These are phyloP conservation scores for Tephrocybe sp. DNA, from an alignment of 768 basidiomycete genomes.

Conservation along the genomic window DNA sequence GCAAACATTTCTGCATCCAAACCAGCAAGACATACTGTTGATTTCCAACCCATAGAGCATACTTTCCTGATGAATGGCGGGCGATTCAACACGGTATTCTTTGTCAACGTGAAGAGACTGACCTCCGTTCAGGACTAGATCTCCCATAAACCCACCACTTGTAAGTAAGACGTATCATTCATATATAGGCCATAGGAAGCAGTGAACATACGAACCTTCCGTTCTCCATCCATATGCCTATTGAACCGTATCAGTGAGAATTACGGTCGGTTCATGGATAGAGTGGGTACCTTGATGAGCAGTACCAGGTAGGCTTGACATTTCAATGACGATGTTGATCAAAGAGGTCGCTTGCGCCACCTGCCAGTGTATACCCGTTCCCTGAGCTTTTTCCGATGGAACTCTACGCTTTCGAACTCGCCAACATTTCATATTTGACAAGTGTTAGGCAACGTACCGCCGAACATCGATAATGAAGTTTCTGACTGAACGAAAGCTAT, in stretches of 20 bases:
- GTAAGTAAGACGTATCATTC: not conserved
- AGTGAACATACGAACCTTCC: too few species aligned
- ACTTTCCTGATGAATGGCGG: too few species aligned
- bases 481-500: slow-evolving; percentile 68
- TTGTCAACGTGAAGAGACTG: too few species aligned
- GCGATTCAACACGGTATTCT: too few species aligned
- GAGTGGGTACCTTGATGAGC: slow-evolving; percentile 59
- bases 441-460: slow-evolving; percentile 28
- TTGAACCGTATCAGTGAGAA: not conserved
- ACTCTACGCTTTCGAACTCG: slow-evolving; percentile 30
- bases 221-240: slow-evolving; percentile 69
- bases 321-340: slow-evolving; percentile 64
- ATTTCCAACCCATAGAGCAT: slow-evolving; percentile 74
- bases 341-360: slow-evolving; percentile 43
- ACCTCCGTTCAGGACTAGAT: slow-evolving; percentile 50
- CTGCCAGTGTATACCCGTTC: slow-evolving; percentile 82
- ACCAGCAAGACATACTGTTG: slow-evolving; percentile 57
- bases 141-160: slow-evolving; percentile 53
- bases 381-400: slow-evolving; percentile 48
- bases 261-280: not conserved
- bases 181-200: too few species aligned
- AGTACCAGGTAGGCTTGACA: slow-evolving; percentile 66
- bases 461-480: slow-evolving; percentile 74
- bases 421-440: too few species aligned
- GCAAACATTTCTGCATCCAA: not conserved